Evolutionary conservation across 2,329 filamentous ascomycete species (phyloP).

Genomic region (Endothia cerciana): DNA sequence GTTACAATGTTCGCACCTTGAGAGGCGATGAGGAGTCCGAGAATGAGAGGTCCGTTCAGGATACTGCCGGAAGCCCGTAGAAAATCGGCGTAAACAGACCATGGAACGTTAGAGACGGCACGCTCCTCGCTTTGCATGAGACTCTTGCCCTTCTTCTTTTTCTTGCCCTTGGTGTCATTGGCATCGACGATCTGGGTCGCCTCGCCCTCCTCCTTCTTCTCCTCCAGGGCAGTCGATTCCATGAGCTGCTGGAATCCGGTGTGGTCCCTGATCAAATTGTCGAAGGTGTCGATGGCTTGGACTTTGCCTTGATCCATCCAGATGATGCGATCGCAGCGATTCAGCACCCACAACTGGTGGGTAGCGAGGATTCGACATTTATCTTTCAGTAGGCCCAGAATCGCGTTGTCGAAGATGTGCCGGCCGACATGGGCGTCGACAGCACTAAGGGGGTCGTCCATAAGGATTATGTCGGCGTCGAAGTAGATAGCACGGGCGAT

Average conservation of each 20-base stretch:
- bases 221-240: constrained; percentile 79
- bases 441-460: constrained; percentile 71
- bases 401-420: constrained; percentile 91
- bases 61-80: constrained; percentile 61
- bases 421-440: constrained; percentile 72
- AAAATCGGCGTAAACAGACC: constrained; percentile 65
- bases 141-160: constrained; percentile 59
- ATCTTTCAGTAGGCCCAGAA: constrained; percentile 82
- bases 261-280: constrained; percentile 81
- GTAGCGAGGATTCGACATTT: constrained; percentile 93
- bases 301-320: constrained; percentile 90
- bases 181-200: constrained; percentile 43
- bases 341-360: constrained; percentile 92
- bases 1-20: constrained; percentile 70
- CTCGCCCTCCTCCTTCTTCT: constrained; percentile 60
- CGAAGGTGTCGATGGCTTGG: constrained; percentile 84
- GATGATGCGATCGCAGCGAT: constrained; percentile 86
- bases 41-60: constrained; percentile 56
- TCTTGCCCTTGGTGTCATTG: constrained; percentile 43
- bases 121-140: constrained; percentile 72
- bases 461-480: constrained; percentile 67
- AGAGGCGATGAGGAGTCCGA: constrained; percentile 55
- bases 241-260: constrained; percentile 81
- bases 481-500: constrained; percentile 84
- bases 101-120: constrained; percentile 51